Evolutionary conservation across 345 rosid genomes (phyloP).

Genomic region (Leavenworthia alabamica): DNA sequence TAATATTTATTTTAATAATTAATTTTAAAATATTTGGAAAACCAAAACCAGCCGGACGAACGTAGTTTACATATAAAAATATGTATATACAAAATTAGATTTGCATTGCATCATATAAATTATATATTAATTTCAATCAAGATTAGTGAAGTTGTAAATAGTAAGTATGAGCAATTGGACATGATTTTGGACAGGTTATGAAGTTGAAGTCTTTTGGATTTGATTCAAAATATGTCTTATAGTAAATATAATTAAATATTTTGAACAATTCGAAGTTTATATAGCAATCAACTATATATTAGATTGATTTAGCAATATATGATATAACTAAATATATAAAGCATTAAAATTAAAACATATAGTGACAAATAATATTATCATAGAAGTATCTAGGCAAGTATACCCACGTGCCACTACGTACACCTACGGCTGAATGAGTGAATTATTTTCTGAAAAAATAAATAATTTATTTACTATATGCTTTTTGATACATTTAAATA

Average conservation of each 20-base stretch:
- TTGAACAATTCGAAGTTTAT: background rate
- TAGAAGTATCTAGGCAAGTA: conserved; percentile 19
- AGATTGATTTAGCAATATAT: background rate
- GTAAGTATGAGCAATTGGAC: background rate
- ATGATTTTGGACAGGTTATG: background rate
- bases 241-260: background rate
- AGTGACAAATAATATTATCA: background rate
- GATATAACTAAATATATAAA: background rate
- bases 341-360: background rate
- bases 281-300: too few relatives aligned
- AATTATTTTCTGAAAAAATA: too few relatives aligned
- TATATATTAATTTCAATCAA: background rate
- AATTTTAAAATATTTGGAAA: too few relatives aligned
- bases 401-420: conserved; percentile 23
- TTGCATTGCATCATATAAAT: background rate
- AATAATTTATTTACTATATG: too few relatives aligned
- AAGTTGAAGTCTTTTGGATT: background rate
- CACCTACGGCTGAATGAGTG: conserved; percentile 17
- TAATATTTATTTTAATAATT: too few relatives aligned
- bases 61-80: too few relatives aligned
- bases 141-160: background rate
- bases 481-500: too few relatives aligned
- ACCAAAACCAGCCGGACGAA: too few relatives aligned
- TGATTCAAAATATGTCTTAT: background rate
- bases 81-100: background rate